Evolutionary conservation across 208 protist genomes (phyloP).

Genomic region (Entamoeba moshkovskii): DNA sequence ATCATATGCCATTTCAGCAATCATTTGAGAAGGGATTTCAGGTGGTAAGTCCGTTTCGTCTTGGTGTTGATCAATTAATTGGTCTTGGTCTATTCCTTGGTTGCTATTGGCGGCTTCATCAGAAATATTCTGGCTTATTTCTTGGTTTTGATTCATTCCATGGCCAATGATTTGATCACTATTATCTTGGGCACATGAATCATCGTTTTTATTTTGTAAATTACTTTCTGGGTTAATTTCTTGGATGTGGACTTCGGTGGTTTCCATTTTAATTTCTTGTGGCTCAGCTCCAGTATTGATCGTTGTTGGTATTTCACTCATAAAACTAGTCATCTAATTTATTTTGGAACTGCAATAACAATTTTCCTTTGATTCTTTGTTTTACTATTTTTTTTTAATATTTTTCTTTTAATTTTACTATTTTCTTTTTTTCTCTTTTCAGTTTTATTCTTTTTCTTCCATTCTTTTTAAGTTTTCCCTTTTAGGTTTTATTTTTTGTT

Average conservation of each 20-base stretch:
- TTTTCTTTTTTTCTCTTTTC: background rate
- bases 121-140: too few species aligned
- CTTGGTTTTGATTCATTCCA: too few species aligned
- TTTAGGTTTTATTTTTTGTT: too few species aligned
- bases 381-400: background rate
- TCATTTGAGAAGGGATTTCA: background rate
- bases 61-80: background rate
- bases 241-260: too few species aligned
- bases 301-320: background rate
- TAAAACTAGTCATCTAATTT: background rate
- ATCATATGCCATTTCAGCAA: background rate
- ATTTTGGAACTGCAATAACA: background rate
- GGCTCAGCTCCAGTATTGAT: background rate
- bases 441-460: background rate
- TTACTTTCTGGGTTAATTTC: too few species aligned
- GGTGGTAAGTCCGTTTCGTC: background rate
- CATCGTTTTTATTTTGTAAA: too few species aligned
- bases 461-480: background rate
- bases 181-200: too few species aligned
- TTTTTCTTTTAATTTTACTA: too few species aligned
- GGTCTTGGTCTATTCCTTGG: background rate
- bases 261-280: background rate
- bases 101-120: too few species aligned
- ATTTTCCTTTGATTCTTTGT: background rate
- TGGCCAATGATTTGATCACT: too few species aligned